A percentile compares a stretch with the other conserved stretches of the same genome.
Conservation (phyloP, 2,329 filamentous ascomycete species). For the Cladosporium oxysporum region DNA sequence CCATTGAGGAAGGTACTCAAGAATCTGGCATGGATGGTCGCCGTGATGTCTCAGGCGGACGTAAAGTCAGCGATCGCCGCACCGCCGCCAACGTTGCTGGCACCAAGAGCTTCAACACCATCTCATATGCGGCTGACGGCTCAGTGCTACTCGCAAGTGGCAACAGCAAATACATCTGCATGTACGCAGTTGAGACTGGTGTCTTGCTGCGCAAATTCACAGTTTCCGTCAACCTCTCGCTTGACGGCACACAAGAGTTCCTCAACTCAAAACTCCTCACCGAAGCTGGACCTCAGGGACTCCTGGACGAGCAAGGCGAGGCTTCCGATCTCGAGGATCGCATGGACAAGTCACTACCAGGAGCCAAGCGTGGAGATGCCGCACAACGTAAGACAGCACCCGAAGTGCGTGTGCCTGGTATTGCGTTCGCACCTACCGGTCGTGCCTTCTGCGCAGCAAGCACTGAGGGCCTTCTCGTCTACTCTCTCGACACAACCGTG, state of each 20-base stretch:
- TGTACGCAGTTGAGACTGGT: constrained; percentile 93
- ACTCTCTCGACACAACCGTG: constrained; percentile 80
- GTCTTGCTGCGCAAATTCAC: constrained; percentile 93
- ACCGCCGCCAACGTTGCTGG: constrained; percentile 89
- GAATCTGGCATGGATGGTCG: constrained; percentile 83
- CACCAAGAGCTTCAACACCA: constrained; percentile 85
- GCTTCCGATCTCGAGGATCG: constrained; percentile 86
- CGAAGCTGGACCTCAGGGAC: constrained; percentile 79
- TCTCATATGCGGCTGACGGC: constrained; percentile 90
- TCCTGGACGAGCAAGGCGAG: constrained; percentile 87
- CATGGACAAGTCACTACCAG: constrained; percentile 76
- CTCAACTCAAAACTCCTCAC: constrained; percentile 90
- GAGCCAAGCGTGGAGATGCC: constrained; percentile 83
- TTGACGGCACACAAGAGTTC: constrained; percentile 96
- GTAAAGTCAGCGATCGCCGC: constrained; percentile 81
- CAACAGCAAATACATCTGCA: constrained; percentile 97
- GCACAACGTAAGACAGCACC: constrained; percentile 74
- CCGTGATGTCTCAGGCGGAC: constrained; percentile 88
- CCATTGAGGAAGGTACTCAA: constrained; percentile 82
- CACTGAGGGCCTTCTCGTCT: constrained; percentile 90
- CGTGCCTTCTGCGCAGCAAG: constrained; percentile 91
- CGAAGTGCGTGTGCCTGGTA: constrained; percentile 79
- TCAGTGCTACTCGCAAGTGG: constrained; percentile 86
- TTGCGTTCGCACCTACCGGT: constrained; percentile 86
- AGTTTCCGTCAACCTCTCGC: constrained; percentile 90